A percentile compares a stretch with the other conserved stretches of the same genome.
Evolutionary conservation across 2,329 filamentous ascomycete genomes (phyloP).

Genomic region (Trichoderma oligosporum): DNA sequence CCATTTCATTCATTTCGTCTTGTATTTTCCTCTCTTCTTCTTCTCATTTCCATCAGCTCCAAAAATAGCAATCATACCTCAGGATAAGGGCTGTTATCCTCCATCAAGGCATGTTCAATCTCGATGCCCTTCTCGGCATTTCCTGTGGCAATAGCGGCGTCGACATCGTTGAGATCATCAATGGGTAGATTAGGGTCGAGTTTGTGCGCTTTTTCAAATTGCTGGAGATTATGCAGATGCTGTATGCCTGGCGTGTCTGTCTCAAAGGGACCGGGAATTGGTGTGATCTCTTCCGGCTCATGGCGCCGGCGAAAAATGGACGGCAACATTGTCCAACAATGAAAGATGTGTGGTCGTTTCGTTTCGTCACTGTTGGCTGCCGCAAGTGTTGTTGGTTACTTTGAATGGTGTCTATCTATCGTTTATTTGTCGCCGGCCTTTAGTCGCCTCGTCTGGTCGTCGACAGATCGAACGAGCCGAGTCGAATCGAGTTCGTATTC

Average conservation of each 20-base stretch:
- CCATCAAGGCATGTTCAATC: constrained; percentile 55
- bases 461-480: constrained; percentile 17
- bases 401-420: neutral
- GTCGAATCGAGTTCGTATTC: constrained; percentile 11
- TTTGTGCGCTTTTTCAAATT: constrained; percentile 58
- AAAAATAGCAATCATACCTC: constrained; percentile 44
- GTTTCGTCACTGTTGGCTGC: neutral
- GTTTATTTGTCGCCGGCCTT: constrained; percentile 1
- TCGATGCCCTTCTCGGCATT: constrained; percentile 54
- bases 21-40: neutral
- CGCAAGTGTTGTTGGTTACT: neutral
- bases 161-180: constrained; percentile 58
- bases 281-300: constrained; percentile 44
- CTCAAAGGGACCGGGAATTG: constrained; percentile 39
- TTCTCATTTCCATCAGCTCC: neutral
- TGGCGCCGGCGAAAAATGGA: constrained; percentile 45
- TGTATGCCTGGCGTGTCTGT: constrained; percentile 41
- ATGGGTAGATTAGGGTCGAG: constrained; percentile 64
- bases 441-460: constrained; percentile 13
- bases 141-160: constrained; percentile 51
- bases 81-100: constrained; percentile 65
- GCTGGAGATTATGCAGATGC: constrained; percentile 46
- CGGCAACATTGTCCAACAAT: constrained; percentile 31
- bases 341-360: neutral
- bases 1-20: neutral